These are phyloP conservation scores for Botrytis fragariae DNA, from an alignment of 2,329 filamentous ascomycete genomes.

Conservation along the genomic window DNA sequence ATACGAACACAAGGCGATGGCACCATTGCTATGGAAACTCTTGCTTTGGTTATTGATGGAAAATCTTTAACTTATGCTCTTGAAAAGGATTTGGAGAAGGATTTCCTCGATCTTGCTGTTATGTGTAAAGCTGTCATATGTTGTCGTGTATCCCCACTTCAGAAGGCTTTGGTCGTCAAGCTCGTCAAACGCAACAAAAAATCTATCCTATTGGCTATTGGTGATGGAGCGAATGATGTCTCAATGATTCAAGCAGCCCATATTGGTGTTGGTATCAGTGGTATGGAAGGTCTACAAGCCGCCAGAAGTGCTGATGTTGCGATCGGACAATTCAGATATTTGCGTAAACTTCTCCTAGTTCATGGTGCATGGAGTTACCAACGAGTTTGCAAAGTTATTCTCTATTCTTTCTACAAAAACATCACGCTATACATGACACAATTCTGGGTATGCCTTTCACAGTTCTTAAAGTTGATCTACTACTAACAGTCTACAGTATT, in stretches of 20 bases:
- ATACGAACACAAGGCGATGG: constrained; percentile 79
- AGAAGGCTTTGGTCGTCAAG: constrained; percentile 97
- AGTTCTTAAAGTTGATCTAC: neutral
- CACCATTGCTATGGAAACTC: constrained; percentile 75
- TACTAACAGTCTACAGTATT: constrained; percentile 59
- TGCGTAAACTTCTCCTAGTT: constrained; percentile 89
- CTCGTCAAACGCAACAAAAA: constrained; percentile 90
- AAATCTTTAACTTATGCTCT: constrained; percentile 92
- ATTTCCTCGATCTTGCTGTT: constrained; percentile 88
- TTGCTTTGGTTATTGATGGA: constrained; percentile 93
- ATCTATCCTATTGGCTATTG: constrained; percentile 89
- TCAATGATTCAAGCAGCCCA: constrained; percentile 99
- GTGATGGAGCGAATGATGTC: constrained; percentile 98
- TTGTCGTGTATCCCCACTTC: constrained; percentile 91
- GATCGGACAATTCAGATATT: constrained; percentile 92
- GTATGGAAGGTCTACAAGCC: constrained; percentile 93
- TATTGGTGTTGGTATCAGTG: constrained; percentile 95
- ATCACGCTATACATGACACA: constrained; percentile 98
- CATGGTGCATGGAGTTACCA: constrained; percentile 98
- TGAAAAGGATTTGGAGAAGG: constrained; percentile 88
- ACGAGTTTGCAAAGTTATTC: constrained; percentile 90
- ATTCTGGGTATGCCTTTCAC: constrained; percentile 75
- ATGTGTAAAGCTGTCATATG: constrained; percentile 99
- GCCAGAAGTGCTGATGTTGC: constrained; percentile 93
- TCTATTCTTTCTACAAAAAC: constrained; percentile 99